These are phyloP conservation scores for Fusarium oligoseptatum DNA, from an alignment of 2,329 filamentous ascomycete species.

Conservation along the genomic window DNA sequence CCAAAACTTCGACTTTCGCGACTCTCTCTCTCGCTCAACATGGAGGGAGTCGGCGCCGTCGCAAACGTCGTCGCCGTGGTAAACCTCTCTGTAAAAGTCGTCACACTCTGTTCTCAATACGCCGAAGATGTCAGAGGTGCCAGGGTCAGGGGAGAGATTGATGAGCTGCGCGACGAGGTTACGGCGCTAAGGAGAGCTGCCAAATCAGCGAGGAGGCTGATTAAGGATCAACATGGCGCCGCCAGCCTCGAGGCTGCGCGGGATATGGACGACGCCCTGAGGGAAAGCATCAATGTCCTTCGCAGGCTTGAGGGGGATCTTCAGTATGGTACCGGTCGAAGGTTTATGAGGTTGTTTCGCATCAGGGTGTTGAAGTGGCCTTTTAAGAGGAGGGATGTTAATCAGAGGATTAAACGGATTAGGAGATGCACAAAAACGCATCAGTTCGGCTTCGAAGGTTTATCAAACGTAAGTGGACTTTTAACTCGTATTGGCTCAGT, in stretches of 20 bases:
- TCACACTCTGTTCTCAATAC: slow-evolving; percentile 52
- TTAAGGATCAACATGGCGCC: slow-evolving; percentile 37
- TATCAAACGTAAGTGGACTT: slow-evolving; percentile 49
- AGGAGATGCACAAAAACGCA: slow-evolving; percentile 42
- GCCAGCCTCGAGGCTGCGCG: neutral
- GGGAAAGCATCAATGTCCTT: neutral
- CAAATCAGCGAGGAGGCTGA: slow-evolving; percentile 43
- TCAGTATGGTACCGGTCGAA: slow-evolving; percentile 30
- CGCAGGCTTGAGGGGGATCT: neutral
- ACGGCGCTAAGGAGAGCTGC: slow-evolving; percentile 44
- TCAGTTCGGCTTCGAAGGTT: slow-evolving; percentile 49
- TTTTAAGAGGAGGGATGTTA: slow-evolving; percentile 25
- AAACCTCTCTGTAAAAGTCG: slow-evolving; percentile 54
- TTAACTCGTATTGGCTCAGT: too few relatives aligned
- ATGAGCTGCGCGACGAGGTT: slow-evolving; percentile 48
- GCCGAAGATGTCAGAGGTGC: slow-evolving; percentile 50
- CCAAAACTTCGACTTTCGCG: neutral
- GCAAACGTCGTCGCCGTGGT: slow-evolving; percentile 55
- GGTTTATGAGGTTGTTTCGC: slow-evolving; percentile 49
- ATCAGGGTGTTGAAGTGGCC: slow-evolving; percentile 56
- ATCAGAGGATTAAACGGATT: slow-evolving; percentile 47
- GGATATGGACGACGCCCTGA: neutral
- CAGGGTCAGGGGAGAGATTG: slow-evolving; percentile 50
- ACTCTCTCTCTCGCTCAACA: neutral
- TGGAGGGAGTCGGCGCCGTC: slow-evolving; percentile 50